Base-by-base conservation (phyloP, 495 filamentous ascomycete species). In the Sordaria brevicollis region DNA sequence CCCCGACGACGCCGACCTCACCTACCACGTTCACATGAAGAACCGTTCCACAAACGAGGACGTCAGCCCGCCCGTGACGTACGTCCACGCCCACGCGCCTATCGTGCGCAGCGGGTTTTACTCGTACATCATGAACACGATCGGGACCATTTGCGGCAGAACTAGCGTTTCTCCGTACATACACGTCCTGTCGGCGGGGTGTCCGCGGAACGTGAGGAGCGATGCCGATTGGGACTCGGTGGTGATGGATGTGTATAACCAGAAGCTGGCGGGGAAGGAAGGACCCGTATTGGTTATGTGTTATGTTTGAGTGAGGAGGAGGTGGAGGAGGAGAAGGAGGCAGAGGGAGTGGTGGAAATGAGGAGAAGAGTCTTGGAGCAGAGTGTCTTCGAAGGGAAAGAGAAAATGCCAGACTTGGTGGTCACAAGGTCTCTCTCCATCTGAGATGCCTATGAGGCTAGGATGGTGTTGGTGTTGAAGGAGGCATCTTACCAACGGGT, bases 11-110 rank as follows among this genome's bases (percentile, higher is more conserved):
- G 67, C 67, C 31, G 17, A 68, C 31, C 39, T 68, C 3, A 68
- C 67, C 9, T 68, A 68, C 67, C 67, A 54, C 15, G 67, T 68
- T n/a, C 49, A 68, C 35, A 54, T 68, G 38, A 68, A 68, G 67
- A 54, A 68, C 39, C 25, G 25, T 3, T 8, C 9, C 15, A 36
- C 67, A 6, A 54, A 35, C 17, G 39, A 33, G 29, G 67, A 68
- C 34, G 17, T 68, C 29, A 36, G 67, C 29, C 38, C 67, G 11
- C 67, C 67, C 29, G 35, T 35, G 8, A 35, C 35, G 2, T 68
- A 68, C 39, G 21, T 62, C 25, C 67, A 68, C 29, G 34, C 67
- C 25, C n/a, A 62, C 67, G 10, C 39, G 37, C 29, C 31, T n/a
- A 33, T 62, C 10, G 21, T 54, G 5, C 13, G 49, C 9, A n/a